Base-by-base conservation (phyloP, 441 rosid species). In the Pelargonium fulgidum region DNA sequence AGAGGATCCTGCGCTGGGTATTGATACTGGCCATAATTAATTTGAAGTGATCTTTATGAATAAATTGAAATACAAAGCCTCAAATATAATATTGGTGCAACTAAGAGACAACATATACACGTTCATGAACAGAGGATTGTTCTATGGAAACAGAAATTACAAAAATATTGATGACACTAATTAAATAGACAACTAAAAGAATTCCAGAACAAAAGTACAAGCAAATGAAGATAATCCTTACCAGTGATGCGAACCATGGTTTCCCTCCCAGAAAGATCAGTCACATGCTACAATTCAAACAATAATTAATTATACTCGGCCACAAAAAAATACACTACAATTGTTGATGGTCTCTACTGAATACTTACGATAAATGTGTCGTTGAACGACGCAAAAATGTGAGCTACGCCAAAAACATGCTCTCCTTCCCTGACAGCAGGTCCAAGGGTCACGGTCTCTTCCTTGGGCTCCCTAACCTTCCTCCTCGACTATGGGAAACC, bases 261-360 rank as follows among this genome's bases (percentile, higher is more conserved):
- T 80, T 87, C 91, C 72, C 91, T 82, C 52, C 91, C 91, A 59
- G 91, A 87, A 62, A 87, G 54, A 73, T 87, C 91, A 67, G 92
- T 87, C 65, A 87, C 89, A 17, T 85, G 92, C 89, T 87, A 82
- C 73, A 63, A 44, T 22, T 10, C 3, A 20, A 14, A 58, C 2
- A 54, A 10, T 4, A 8, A 7, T 19, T 7, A 14, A 61, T 20
- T 9, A 6, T 10, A 13, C 19, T 14, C 1, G 19, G 13, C 2
- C 2, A 56, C 2, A 0, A 29, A 41, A 5, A n/a, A 0, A 29
- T 0, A 64, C 7, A 52, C 3, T 2, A 3, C 24, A 64, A 12
- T 0, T 29, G 33, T 7, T 0, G 3, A 47, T 7, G 16, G 58
- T 50, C 16, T n/a, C 58, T 50, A 12, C 50, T 13, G 13, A 4